A percentile compares a stretch with the other conserved stretches of the same genome.
phyloP scores from a whole-genome alignment of 2,329 filamentous ascomycete species.

The Tolypocladium guangdongense region DNA sequence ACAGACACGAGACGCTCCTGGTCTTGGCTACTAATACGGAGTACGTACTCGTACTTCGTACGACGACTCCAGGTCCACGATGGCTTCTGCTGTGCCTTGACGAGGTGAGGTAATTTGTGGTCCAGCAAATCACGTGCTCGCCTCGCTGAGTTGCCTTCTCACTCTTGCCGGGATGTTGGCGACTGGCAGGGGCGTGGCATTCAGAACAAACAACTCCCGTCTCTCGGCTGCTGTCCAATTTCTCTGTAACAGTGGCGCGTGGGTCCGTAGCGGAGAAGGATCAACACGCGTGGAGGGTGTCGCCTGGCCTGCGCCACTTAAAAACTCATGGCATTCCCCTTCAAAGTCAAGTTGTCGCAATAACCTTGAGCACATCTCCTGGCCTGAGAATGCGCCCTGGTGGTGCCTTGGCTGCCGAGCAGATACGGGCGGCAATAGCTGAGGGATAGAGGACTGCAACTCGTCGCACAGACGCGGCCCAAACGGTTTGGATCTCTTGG shows the following conservation, averaged over 20 bases:
- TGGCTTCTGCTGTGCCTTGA: not conserved
- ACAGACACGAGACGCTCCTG: not conserved
- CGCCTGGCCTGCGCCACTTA: not conserved
- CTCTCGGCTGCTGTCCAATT: not conserved
- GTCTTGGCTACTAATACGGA: no score
- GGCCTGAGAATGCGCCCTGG: not conserved
- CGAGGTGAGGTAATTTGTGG: not conserved
- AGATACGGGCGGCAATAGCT: no score
- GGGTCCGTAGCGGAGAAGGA: not conserved
- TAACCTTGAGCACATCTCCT: not conserved
- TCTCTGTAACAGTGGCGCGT: constrained; percentile 2
- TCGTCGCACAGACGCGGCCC: not conserved
- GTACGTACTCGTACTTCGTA: not conserved
- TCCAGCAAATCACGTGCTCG: not conserved
- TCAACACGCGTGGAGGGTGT: not conserved
- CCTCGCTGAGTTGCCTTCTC: not conserved
- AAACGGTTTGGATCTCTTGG: not conserved
- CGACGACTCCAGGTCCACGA: not conserved
- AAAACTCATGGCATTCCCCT: not conserved
- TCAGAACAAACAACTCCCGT: no score
- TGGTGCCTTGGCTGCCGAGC: not conserved
- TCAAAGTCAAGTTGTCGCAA: not conserved
- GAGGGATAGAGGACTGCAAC: not conserved
- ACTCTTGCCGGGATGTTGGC: not conserved
- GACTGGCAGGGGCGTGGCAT: not conserved